Evolutionary conservation across 2,329 filamentous ascomycete genomes (phyloP).

Genomic region (Phaeophleospora eucalypticola): DNA sequence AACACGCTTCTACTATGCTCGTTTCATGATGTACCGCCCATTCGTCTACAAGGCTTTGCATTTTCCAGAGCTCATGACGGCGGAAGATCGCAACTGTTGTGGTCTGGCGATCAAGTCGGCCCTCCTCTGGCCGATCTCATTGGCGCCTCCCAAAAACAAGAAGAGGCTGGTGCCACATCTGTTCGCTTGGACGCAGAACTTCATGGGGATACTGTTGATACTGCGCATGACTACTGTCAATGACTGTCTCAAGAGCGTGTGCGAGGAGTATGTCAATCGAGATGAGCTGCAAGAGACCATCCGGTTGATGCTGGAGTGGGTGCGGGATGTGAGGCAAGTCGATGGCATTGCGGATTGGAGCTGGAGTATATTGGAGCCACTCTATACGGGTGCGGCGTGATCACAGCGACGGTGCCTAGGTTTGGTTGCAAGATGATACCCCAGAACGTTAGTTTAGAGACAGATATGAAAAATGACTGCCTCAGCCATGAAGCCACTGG

Average conservation of each 20-base stretch:
- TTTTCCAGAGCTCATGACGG: slow-evolving; percentile 50
- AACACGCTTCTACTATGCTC: slow-evolving; percentile 57
- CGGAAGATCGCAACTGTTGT: slow-evolving; percentile 53
- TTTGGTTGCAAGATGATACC: not conserved
- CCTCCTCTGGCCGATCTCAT: slow-evolving; percentile 58
- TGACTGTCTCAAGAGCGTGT: slow-evolving; percentile 48
- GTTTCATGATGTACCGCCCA: slow-evolving; percentile 55
- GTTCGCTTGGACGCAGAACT: slow-evolving; percentile 61
- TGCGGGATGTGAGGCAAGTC: slow-evolving; percentile 53
- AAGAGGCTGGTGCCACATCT: slow-evolving; percentile 57
- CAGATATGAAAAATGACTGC: not conserved
- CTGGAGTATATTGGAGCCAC: slow-evolving; percentile 48
- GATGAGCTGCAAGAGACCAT: slow-evolving; percentile 51
- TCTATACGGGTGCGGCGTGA: slow-evolving; percentile 32
- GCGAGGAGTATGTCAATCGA: slow-evolving; percentile 45
- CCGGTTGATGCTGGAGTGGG: slow-evolving; percentile 55
- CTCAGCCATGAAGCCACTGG: not conserved
- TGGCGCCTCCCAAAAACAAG: slow-evolving; percentile 54
- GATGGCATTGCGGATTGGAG: slow-evolving; percentile 56
- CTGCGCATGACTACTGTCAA: slow-evolving; percentile 53
- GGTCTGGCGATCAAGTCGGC: slow-evolving; percentile 55
- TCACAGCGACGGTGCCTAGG: no score
- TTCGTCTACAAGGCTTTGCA: slow-evolving; percentile 59
- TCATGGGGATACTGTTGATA: slow-evolving; percentile 56
- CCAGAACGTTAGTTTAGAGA: not conserved